Conservation (phyloP, 768 basidiomycete genomes). For the Leucosporidium yakuticum region DNA sequence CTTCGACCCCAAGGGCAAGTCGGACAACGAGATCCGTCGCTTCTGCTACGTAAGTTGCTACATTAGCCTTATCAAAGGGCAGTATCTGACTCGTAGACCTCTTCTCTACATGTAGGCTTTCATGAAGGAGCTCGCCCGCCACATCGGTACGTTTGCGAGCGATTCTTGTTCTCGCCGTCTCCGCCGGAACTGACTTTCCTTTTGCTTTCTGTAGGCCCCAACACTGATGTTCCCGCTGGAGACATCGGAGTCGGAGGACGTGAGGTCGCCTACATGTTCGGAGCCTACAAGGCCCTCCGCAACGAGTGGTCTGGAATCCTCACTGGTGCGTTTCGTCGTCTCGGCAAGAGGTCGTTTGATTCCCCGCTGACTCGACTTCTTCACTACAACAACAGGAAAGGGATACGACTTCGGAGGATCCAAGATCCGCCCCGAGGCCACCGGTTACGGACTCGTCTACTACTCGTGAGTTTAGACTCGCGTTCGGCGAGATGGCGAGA, state of each 20-base stretch:
- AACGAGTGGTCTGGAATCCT: slow-evolving; percentile 66
- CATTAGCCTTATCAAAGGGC: neutral
- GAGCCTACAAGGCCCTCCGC: slow-evolving; percentile 66
- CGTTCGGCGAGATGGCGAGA: neutral
- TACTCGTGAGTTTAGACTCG: slow-evolving; percentile 45
- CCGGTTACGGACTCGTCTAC: slow-evolving; percentile 54
- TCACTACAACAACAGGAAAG: slow-evolving; percentile 13
- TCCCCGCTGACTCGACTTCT: slow-evolving; percentile 50
- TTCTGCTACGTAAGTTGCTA: slow-evolving; percentile 52
- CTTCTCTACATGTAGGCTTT: slow-evolving; percentile 49
- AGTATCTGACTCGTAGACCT: neutral
- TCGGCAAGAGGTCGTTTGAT: neutral
- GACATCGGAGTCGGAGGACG: slow-evolving; percentile 69
- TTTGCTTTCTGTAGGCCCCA: slow-evolving; percentile 46
- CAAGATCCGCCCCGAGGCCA: slow-evolving; percentile 65
- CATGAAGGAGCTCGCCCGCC: slow-evolving; percentile 67
- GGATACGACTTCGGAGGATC: slow-evolving; percentile 46
- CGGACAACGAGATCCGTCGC: slow-evolving; percentile 63
- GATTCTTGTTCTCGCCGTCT: neutral
- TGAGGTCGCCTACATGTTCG: slow-evolving; percentile 70
- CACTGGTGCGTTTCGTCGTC: slow-evolving; percentile 58
- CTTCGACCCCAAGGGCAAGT: slow-evolving; percentile 77
- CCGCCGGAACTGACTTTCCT: neutral
- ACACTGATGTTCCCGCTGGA: slow-evolving; percentile 70
- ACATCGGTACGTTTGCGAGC: slow-evolving; percentile 47